A percentile compares a stretch with the other conserved stretches of the same genome.
Evolutionary conservation across 2,329 filamentous ascomycete genomes (phyloP).

Genomic region (Curvularia sp.): DNA sequence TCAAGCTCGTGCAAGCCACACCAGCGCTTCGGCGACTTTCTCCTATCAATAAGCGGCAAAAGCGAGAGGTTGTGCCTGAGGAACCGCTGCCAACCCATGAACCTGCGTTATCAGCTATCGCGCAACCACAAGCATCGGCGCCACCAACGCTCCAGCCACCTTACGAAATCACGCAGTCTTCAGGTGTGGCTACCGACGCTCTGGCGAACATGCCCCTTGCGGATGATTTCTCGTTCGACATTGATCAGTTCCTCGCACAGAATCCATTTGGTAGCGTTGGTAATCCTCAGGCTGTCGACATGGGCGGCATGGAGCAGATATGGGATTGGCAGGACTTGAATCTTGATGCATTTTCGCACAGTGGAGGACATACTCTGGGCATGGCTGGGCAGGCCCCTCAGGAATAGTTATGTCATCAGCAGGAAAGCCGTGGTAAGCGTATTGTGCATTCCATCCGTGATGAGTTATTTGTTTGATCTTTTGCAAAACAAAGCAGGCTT

Average conservation of each 20-base stretch:
- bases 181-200: not conserved
- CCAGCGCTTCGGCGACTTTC: conserved; percentile 30
- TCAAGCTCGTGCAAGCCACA: conserved; percentile 39
- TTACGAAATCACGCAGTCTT: not conserved
- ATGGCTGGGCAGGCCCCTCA: not conserved
- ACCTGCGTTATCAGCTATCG: not conserved
- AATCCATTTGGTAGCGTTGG: conserved; percentile 31
- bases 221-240: conserved; percentile 35
- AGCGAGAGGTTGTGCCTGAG: conserved; percentile 5
- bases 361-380: not conserved
- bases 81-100: conserved; percentile 2
- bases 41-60: conserved; percentile 29
- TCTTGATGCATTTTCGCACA: conserved; percentile 25
- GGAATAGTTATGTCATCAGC: not conserved
- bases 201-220: conserved; percentile 10
- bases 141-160: not conserved
- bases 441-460: not conserved
- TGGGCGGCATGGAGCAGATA: conserved; percentile 43
- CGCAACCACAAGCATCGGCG: not conserved
- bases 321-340: conserved; percentile 44
- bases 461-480: not conserved
- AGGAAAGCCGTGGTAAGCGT: not conserved
- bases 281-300: conserved; percentile 24
- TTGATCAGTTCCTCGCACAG: conserved; percentile 40
- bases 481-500: not conserved